A percentile compares a stretch with the other conserved stretches of the same genome.
These are phyloP conservation scores for Gentiana straminea DNA, from an alignment of 257 asterid species.

Conservation along the genomic window DNA sequence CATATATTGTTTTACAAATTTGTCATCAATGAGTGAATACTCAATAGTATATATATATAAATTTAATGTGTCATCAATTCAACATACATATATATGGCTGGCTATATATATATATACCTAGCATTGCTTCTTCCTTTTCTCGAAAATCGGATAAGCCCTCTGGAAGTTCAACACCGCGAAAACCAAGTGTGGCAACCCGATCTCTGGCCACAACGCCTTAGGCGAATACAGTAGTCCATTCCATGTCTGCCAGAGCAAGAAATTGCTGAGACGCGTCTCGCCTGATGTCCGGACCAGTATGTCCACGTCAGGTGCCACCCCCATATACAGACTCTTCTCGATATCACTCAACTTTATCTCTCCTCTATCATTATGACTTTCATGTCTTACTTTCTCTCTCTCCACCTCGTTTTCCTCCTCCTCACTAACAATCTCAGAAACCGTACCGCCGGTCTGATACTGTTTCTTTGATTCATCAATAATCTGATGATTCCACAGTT, in stretches of 20 bases:
- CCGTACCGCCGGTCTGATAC: not conserved
- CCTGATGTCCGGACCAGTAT: conserved; percentile 54
- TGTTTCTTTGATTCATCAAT: conserved; percentile 1
- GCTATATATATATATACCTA: not conserved
- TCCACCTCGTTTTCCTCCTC: not conserved
- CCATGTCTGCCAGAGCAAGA: conserved; percentile 69
- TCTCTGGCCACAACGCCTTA: conserved; percentile 62
- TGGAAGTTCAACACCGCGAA: conserved; percentile 65
- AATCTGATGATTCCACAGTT: conserved; percentile 8
- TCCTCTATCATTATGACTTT: not conserved
- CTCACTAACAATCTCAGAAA: not conserved
- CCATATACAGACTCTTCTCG: conserved; percentile 63
- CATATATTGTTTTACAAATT: no score
- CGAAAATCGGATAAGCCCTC: conserved; percentile 29
- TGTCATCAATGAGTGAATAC: no score
- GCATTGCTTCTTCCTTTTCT: conserved; percentile 40
- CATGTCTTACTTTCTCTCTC: not conserved
- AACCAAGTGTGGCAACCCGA: conserved; percentile 54
- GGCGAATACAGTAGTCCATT: conserved; percentile 50
- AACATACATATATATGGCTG: no score
- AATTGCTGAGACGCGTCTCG: conserved; percentile 51
- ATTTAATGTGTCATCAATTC: no score
- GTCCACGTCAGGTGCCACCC: conserved; percentile 62
- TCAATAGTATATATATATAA: no score
- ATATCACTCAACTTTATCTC: conserved; percentile 33